Evolutionary conservation across 495 filamentous ascomycete genomes (phyloP).

Genomic region (Xylaria venustula): DNA sequence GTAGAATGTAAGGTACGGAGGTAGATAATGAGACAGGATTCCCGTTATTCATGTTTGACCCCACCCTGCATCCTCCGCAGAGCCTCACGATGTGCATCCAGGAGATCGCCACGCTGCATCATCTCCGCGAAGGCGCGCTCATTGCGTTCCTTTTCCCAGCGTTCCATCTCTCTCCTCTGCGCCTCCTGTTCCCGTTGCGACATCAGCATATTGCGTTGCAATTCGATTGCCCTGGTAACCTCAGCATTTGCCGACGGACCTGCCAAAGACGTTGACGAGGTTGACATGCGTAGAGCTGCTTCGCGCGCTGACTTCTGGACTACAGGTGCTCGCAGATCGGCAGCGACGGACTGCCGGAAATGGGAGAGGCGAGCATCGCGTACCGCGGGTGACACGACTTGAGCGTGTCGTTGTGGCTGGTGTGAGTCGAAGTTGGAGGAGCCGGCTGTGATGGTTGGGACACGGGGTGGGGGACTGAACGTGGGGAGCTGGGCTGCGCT

Average conservation of each 20-base stretch:
- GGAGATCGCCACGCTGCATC: conserved; percentile 75
- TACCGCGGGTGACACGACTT: conserved; percentile 37
- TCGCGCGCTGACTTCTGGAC: conserved; percentile 33
- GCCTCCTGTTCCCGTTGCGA: conserved; percentile 48
- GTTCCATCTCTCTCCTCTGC: conserved; percentile 43
- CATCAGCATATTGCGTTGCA: conserved; percentile 42
- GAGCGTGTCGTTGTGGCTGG: conserved; percentile 51
- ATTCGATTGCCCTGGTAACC: conserved; percentile 38
- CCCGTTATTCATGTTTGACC: conserved; percentile 8
- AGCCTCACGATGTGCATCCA: conserved; percentile 76
- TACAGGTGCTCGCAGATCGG: conserved; percentile 53
- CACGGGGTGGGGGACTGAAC: conserved; percentile 13
- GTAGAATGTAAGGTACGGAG: background rate
- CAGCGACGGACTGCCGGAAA: conserved; percentile 71
- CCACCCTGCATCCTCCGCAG: conserved; percentile 68
- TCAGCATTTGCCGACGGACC: conserved; percentile 24
- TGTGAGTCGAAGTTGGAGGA: conserved; percentile 52
- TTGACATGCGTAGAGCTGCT: conserved; percentile 39
- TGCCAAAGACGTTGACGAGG: conserved; percentile 17
- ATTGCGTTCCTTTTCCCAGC: conserved; percentile 40
- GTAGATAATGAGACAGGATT: background rate
- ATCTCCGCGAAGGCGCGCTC: conserved; percentile 64
- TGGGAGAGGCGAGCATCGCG: conserved; percentile 65
- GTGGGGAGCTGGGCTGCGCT: conserved; percentile 22
- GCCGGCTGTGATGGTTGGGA: conserved; percentile 24